Percentiles rank a stretch among this genome's conserved stretches.
These are phyloP conservation scores for Eucalyptus curtisii DNA, from an alignment of 345 rosid species.

Conservation along the genomic window DNA sequence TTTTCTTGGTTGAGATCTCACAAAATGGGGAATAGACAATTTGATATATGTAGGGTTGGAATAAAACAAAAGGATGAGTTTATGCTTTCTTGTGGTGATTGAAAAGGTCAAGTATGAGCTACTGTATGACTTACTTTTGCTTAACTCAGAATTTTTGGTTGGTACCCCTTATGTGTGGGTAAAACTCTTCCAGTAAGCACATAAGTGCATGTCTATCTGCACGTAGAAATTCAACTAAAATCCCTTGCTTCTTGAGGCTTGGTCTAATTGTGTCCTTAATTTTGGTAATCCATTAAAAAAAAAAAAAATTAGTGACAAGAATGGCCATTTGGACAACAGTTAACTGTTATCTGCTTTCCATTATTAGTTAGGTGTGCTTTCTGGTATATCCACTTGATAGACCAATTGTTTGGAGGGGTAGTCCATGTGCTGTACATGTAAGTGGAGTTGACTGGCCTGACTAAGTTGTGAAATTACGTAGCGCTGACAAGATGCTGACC, in stretches of 20 bases:
- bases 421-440: background rate
- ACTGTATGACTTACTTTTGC: background rate
- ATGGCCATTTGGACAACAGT: background rate
- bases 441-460: background rate
- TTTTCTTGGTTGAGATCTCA: background rate
- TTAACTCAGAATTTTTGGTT: background rate
- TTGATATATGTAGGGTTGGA: background rate
- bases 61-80: background rate
- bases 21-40: background rate
- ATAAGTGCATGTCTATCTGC: background rate
- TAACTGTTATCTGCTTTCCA: background rate
- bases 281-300: background rate
- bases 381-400: background rate
- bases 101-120: background rate
- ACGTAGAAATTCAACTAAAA: background rate
- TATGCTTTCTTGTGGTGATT: background rate
- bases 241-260: background rate
- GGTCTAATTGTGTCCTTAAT: background rate
- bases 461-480: background rate
- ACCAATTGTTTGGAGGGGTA: background rate
- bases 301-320: background rate
- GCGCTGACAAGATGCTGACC: background rate
- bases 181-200: background rate
- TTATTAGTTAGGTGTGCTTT: background rate
- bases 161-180: background rate